phyloP scores from a whole-genome alignment of 2,329 filamentous ascomycete species.

The Penicillium italicum region DNA sequence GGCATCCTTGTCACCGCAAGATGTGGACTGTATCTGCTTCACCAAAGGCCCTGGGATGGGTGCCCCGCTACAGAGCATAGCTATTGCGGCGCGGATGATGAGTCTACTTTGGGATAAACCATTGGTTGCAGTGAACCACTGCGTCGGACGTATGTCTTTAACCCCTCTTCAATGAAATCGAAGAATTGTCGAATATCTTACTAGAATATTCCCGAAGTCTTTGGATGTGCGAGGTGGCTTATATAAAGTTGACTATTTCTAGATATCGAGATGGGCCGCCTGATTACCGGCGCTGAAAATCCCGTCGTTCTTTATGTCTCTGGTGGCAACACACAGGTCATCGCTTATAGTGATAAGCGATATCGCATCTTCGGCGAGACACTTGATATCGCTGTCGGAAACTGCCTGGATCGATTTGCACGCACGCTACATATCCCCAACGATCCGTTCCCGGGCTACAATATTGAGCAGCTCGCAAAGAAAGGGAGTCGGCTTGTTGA shows the following conservation, averaged over 20 bases:
- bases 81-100: constrained; percentile 66
- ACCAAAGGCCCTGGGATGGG: constrained; percentile 97
- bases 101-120: not conserved
- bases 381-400: constrained; percentile 94
- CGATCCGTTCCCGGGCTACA: constrained; percentile 94
- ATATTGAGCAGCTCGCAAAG: constrained; percentile 91
- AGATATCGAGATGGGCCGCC: constrained; percentile 95
- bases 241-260: not conserved
- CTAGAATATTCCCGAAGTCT: too few relatives aligned
- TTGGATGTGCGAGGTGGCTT: constrained; percentile 40
- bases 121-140: not conserved
- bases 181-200: not conserved
- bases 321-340: not conserved
- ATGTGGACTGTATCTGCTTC: constrained; percentile 91
- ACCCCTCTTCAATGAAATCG: too few relatives aligned
- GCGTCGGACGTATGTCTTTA: not conserved
- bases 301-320: constrained; percentile 82
- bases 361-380: constrained; percentile 91
- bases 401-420: constrained; percentile 81
- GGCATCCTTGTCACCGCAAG: constrained; percentile 56
- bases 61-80: constrained; percentile 80
- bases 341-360: constrained; percentile 56
- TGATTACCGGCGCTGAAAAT: constrained; percentile 84
- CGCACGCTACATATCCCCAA: constrained; percentile 87
- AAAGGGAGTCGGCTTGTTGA: constrained; percentile 70